phyloP scores from a whole-genome alignment of 176 grass and related monocot genomes.

The Carex scoparia region DNA sequence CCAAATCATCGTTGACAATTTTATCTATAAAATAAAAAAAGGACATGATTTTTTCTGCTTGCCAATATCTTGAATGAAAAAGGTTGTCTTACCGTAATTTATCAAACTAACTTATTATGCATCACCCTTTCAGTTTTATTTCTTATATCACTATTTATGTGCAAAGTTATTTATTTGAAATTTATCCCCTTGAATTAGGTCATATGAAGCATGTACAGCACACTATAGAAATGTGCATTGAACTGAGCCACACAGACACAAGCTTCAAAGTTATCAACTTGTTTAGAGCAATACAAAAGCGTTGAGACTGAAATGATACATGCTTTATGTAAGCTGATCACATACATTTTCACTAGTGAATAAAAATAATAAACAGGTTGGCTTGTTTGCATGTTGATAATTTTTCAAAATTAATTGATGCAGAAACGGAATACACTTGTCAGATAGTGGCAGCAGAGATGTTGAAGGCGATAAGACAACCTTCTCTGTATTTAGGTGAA shows the following conservation, averaged over 20 bases:
- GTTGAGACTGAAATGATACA: neutral
- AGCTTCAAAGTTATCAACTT: slow-evolving; percentile 11
- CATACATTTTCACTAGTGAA: neutral
- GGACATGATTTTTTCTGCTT: too few relatives aligned
- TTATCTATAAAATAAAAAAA: too few relatives aligned
- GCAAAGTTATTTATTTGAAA: too few relatives aligned
- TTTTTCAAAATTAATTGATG: neutral
- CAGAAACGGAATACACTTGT: slow-evolving; percentile 33
- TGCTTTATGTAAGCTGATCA: slow-evolving; percentile 27
- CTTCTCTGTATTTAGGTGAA: neutral
- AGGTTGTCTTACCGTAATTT: too few relatives aligned
- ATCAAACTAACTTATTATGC: too few relatives aligned
- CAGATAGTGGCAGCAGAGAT: slow-evolving; percentile 17
- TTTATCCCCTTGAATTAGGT: neutral
- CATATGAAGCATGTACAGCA: neutral
- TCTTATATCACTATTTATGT: too few relatives aligned
- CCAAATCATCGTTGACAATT: too few relatives aligned
- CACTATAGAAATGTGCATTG: neutral
- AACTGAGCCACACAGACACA: neutral
- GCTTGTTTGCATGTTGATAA: neutral
- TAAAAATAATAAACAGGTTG: neutral
- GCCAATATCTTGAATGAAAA: too few relatives aligned
- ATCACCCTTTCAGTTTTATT: too few relatives aligned
- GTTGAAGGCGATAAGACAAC: slow-evolving; percentile 17
- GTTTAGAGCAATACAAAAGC: slow-evolving; percentile 25